These are phyloP conservation scores for Colletotrichum musicola DNA, from an alignment of 2,329 filamentous ascomycete genomes.

Conservation along the genomic window DNA sequence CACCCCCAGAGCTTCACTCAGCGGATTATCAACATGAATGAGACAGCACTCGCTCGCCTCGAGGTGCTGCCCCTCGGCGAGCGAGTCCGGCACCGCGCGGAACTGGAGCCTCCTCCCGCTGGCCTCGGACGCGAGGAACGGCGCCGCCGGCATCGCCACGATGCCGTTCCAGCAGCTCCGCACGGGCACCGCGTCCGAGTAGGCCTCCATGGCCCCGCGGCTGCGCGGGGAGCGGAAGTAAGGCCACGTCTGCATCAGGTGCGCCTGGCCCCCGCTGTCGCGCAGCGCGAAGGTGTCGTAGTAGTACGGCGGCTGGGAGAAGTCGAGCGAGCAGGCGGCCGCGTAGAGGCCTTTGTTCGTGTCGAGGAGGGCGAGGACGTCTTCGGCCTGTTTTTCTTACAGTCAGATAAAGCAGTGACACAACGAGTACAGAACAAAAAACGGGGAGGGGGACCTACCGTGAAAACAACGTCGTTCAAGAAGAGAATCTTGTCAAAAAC, in stretches of 20 bases:
- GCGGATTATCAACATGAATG: conserved; percentile 78
- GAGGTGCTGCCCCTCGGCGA: conserved; percentile 69
- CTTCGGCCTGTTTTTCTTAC: conserved; percentile 57
- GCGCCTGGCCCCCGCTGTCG: conserved; percentile 63
- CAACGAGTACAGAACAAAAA: not conserved
- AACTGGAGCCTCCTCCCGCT: conserved; percentile 62
- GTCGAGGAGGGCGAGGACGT: conserved; percentile 67
- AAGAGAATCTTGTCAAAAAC: conserved; percentile 71
- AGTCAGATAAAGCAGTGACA: not conserved
- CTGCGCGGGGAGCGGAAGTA: conserved; percentile 67
- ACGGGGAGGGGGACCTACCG: conserved; percentile 52
- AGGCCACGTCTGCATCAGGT: conserved; percentile 69
- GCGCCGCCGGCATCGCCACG: conserved; percentile 64
- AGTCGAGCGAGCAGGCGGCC: conserved; percentile 73
- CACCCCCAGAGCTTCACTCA: conserved; percentile 65
- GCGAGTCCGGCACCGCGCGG: conserved; percentile 72
- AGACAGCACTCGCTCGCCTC: conserved; percentile 87
- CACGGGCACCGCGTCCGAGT: conserved; percentile 60
- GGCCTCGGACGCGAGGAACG: conserved; percentile 61
- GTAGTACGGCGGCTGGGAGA: conserved; percentile 63
- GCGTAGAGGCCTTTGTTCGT: conserved; percentile 71
- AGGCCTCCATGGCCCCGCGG: conserved; percentile 64
- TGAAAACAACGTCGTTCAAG: conserved; percentile 74
- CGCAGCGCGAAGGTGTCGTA: conserved; percentile 75
- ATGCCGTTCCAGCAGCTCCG: conserved; percentile 62